A percentile compares a stretch with the other conserved stretches of the same genome.
These are phyloP conservation scores for Ricinus communis DNA, from an alignment of 345 rosid species.

Conservation along the genomic window DNA sequence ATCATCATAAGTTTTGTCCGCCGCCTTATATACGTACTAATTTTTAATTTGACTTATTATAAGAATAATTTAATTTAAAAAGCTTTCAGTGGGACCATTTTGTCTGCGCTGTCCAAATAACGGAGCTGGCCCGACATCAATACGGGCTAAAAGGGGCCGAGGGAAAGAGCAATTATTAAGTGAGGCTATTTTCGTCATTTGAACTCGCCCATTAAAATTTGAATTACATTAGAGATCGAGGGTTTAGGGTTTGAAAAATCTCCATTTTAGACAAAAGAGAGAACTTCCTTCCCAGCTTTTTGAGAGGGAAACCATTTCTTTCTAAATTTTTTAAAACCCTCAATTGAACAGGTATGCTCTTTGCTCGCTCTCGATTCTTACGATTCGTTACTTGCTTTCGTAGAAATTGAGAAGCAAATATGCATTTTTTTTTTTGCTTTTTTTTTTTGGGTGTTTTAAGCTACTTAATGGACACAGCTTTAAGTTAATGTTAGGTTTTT, in stretches of 20 bases:
- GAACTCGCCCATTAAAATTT: neutral
- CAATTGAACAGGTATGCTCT: conserved; percentile 17
- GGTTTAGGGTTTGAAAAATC: conserved; percentile 32
- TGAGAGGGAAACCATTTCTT: conserved; percentile 1
- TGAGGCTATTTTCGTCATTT: neutral
- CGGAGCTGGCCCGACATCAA: too few species aligned
- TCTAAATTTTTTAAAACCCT: neutral
- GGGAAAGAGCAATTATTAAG: too few species aligned
- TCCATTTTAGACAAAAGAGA: neutral
- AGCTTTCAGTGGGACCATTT: too few species aligned
- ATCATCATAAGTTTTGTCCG: too few species aligned
- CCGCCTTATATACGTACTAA: too few species aligned
- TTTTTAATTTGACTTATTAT: too few species aligned
- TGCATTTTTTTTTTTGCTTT: neutral
- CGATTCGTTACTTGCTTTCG: conserved; percentile 5
- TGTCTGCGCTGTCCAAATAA: too few species aligned
- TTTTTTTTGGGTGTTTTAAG: too few species aligned
- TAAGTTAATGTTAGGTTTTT: too few species aligned
- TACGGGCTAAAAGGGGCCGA: too few species aligned
- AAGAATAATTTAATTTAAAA: too few species aligned
- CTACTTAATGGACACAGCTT: too few species aligned
- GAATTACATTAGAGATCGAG: conserved; percentile 13
- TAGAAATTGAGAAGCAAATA: conserved; percentile 5
- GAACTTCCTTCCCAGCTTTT: neutral
- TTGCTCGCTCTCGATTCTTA: neutral